Percentiles rank a stretch among this genome's conserved stretches.
These are phyloP conservation scores for Cenchrus fungigraminus DNA, from an alignment of 176 grass and related monocot species.

Conservation along the genomic window DNA sequence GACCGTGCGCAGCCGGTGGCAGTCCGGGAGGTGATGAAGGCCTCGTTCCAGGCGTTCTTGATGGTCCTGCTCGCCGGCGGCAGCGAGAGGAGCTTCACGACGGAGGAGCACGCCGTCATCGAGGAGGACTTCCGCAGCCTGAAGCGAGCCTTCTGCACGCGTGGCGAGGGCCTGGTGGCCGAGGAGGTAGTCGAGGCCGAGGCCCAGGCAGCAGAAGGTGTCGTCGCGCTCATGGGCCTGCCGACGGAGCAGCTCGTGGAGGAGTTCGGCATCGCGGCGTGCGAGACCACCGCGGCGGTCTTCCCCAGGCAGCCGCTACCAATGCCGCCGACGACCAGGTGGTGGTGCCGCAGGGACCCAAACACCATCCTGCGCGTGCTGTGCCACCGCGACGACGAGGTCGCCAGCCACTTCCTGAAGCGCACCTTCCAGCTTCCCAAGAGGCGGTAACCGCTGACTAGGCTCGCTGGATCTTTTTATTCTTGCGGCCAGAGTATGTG, in stretches of 20 bases:
- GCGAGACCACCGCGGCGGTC: constrained; percentile 19
- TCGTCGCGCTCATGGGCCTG: constrained; percentile 61
- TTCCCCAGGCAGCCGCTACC: constrained; percentile 26
- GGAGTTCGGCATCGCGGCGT: constrained; percentile 48
- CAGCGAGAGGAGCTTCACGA: constrained; percentile 46
- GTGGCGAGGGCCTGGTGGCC: constrained; percentile 58
- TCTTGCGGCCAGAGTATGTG: not conserved
- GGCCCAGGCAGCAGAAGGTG: constrained; percentile 45
- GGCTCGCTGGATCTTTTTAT: not conserved
- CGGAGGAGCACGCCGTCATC: constrained; percentile 51
- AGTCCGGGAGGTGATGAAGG: constrained; percentile 72
- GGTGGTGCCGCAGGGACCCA: constrained; percentile 59
- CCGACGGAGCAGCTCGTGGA: constrained; percentile 64
- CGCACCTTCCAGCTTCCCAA: constrained; percentile 67
- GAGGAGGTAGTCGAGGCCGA: constrained; percentile 66
- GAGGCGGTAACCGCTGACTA: constrained; percentile 45
- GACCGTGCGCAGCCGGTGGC: constrained; percentile 63
- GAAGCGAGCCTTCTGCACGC: constrained; percentile 67
- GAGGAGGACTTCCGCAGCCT: constrained; percentile 65
- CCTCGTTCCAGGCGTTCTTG: constrained; percentile 62
- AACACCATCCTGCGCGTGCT: constrained; percentile 70
- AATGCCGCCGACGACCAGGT: constrained; percentile 52
- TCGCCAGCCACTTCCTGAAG: constrained; percentile 68
- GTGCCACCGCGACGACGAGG: constrained; percentile 64
- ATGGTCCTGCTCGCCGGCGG: constrained; percentile 65